phyloP scores from a whole-genome alignment of 2,329 filamentous ascomycete species.

The Fusarium sulawesiense region DNA sequence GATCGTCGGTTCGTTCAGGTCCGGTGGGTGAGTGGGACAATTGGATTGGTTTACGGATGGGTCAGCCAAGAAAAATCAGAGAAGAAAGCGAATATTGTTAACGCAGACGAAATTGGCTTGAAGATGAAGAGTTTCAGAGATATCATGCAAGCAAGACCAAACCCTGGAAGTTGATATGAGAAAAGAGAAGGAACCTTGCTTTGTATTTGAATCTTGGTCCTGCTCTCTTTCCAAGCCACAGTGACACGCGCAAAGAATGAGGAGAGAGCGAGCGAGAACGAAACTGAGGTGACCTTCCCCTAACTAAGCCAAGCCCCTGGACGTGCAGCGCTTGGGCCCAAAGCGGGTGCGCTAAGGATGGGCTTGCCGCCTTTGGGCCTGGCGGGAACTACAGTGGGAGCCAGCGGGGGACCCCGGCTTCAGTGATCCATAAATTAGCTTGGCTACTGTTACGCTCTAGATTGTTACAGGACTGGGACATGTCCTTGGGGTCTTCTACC shows the following conservation, averaged over 20 bases:
- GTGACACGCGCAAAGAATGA: constrained; percentile 2
- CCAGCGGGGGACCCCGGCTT: constrained; percentile 26
- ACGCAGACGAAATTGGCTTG: constrained; percentile 28
- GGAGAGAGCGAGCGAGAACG: constrained; percentile 13
- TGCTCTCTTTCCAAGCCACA: background rate
- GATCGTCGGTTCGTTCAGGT: constrained; percentile 36
- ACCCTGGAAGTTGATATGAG: background rate
- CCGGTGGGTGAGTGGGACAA: constrained; percentile 22
- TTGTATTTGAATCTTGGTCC: constrained; percentile 17
- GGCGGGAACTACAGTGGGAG: constrained; percentile 29
- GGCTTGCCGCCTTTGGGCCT: constrained; percentile 41
- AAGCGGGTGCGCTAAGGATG: constrained; percentile 41
- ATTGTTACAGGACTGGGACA: constrained; percentile 20
- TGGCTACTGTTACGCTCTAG: constrained; percentile 29
- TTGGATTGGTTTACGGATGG: constrained; percentile 13
- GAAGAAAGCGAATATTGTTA: constrained; percentile 19
- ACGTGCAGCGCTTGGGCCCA: constrained; percentile 39
- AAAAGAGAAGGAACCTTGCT: constrained; percentile 14
- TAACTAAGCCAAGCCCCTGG: constrained; percentile 28
- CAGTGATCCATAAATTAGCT: constrained; percentile 3
- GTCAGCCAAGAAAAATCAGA: constrained; percentile 31
- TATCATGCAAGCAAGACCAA: background rate
- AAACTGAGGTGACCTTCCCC: constrained; percentile 18
- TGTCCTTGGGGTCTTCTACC: background rate
- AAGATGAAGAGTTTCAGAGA: constrained; percentile 5